A percentile compares a stretch with the other conserved stretches of the same genome.
These are phyloP conservation scores for Vitis amurensis DNA, from an alignment of 164 flowering plant genomes.

Conservation along the genomic window DNA sequence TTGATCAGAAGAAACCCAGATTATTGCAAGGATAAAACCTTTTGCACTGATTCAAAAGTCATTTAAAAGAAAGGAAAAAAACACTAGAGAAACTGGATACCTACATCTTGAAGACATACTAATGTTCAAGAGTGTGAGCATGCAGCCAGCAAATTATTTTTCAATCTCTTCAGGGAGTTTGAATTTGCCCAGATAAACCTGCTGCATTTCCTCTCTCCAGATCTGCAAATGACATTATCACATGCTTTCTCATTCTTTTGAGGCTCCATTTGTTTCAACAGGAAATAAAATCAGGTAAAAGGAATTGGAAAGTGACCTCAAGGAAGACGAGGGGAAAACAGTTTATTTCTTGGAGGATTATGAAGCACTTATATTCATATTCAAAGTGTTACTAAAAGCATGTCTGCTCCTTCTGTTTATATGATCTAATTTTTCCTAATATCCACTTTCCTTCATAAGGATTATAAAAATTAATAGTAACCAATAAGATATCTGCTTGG, in stretches of 20 bases:
- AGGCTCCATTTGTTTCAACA: no score
- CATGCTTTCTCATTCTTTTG: not conserved
- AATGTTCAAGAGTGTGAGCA: slow-evolving; percentile 2
- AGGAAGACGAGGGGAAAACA: not conserved
- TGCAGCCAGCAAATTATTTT: slow-evolving; percentile 18
- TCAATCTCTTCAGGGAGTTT: slow-evolving; percentile 54
- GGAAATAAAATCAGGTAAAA: not conserved
- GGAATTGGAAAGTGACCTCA: not conserved
- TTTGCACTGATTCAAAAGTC: not conserved
- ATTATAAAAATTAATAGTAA: no score
- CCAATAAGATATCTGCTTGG: no score
- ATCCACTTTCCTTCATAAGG: no score
- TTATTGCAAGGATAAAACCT: not conserved
- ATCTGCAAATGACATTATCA: slow-evolving; percentile 42
- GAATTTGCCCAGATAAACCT: slow-evolving; percentile 73
- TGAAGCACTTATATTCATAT: no score
- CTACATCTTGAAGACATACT: slow-evolving; percentile 17
- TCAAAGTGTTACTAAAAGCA: no score
- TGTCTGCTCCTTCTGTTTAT: no score
- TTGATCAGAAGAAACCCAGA: not conserved
- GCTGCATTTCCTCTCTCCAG: slow-evolving; percentile 95
- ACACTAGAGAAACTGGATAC: not conserved
- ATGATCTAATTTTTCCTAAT: no score
- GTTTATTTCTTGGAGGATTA: not conserved
- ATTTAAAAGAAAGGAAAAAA: not conserved